phyloP scores from a whole-genome alignment of 179 eudicot genomes.

The Carnegiea gigantea region DNA sequence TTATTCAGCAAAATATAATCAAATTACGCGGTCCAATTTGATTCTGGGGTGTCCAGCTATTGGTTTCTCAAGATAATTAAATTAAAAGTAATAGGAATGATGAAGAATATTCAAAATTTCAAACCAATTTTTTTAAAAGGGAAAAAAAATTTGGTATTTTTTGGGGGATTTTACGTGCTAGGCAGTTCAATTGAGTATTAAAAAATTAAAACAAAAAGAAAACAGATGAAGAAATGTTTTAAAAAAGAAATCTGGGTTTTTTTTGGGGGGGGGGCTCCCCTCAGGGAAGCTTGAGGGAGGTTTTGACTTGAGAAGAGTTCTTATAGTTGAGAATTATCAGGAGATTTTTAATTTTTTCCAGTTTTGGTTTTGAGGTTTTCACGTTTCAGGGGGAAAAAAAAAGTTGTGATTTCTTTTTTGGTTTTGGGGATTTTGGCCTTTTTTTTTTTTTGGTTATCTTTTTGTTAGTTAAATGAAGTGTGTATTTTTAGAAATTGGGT shows the following conservation, averaged over 20 bases:
- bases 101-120: slow-evolving; percentile 14
- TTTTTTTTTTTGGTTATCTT: neutral
- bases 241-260: neutral
- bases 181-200: slow-evolving; percentile 13
- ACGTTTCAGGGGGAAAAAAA: neutral
- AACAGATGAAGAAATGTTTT: neutral
- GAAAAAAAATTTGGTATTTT: neutral
- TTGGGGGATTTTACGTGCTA: slow-evolving; percentile 13
- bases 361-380: neutral
- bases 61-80: neutral
- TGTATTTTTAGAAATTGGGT: slow-evolving; percentile 25
- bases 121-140: neutral
- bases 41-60: neutral
- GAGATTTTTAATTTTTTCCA: neutral
- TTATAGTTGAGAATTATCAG: neutral
- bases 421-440: neutral
- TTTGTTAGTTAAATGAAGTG: neutral
- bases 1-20: neutral
- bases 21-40: slow-evolving; percentile 16
- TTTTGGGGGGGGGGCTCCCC: neutral
- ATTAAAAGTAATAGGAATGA: neutral
- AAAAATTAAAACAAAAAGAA: neutral
- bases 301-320: neutral
- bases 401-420: neutral
- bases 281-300: neutral